Evolutionary conservation across 805 yeast species (phyloP), one percentile per base, ranked within the genome.

Genomic region (Millerago galiae): DNA sequence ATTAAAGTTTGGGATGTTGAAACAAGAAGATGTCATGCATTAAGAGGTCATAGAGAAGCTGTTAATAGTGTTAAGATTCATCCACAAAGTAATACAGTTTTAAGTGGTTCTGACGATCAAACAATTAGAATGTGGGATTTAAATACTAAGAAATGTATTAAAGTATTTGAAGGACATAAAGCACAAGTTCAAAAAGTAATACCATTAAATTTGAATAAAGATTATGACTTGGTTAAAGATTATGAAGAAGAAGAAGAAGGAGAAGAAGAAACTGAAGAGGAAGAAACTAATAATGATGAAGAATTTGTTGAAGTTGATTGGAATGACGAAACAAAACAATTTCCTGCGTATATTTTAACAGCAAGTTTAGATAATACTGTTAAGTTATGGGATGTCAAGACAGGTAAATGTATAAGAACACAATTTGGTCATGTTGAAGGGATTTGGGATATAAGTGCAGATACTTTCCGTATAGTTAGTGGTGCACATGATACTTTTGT

Each of bases 371-470:
- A 90, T 62, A 89, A 89, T 62, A 90, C 97, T 7, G 88, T 90
- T 61, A 88, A 90, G 60, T 62, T 91, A 37, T 90, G 97, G 97
- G 95, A 88, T 52, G 83, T 89, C 26, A 71, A 70, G 48, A 78
- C 93, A 1, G 96, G 97, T 4, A 77, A 79, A 60, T 91, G 98
- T 58, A 77, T 89, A 10, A 72, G 96, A 44, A 93, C 99, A 0
- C 91, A 93, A 62, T 93, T 91, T 67, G 99, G 99, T 3, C 99
- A 93, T 59, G 88, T 91, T 42, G 98, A 93, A 63, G 99, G 99
- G 17, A 96, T 93, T 15, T 91, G 98, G 97, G 88, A 91, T 34
- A 83, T 93, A 43, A 88, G 93, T 14, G 95, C 97, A 1, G 98
- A 93, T 66, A 89, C 90, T 32, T 93, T 93, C 71, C 75, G 99